These are phyloP conservation scores for Ceratocystis destructans DNA, from an alignment of 2,329 filamentous ascomycete genomes.

Conservation along the genomic window DNA sequence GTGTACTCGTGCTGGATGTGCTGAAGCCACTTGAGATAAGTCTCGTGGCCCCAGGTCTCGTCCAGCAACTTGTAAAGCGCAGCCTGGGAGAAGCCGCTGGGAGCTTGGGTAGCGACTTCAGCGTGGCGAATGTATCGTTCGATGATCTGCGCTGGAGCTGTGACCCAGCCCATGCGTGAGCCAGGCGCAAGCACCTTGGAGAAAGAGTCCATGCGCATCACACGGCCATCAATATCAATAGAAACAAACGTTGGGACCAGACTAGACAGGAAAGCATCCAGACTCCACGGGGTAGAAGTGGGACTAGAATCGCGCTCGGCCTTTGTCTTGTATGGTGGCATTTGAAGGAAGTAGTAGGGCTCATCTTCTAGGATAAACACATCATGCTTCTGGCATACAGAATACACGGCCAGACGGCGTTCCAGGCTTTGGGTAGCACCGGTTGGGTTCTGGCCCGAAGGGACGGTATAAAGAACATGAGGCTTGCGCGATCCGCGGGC, in stretches of 20 bases:
- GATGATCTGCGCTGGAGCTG: slow-evolving; percentile 69
- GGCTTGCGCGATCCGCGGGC: slow-evolving; percentile 36
- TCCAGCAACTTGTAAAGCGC: slow-evolving; percentile 81
- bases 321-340: slow-evolving; percentile 56
- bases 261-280: slow-evolving; percentile 58
- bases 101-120: slow-evolving; percentile 74
- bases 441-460: slow-evolving; percentile 80
- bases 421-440: slow-evolving; percentile 62
- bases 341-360: slow-evolving; percentile 88
- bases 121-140: slow-evolving; percentile 71
- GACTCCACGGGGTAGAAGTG: slow-evolving; percentile 39
- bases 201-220: slow-evolving; percentile 83
- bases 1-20: slow-evolving; percentile 73
- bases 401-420: slow-evolving; percentile 60
- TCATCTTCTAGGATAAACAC: slow-evolving; percentile 83
- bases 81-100: slow-evolving; percentile 71
- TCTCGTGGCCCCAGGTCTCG: slow-evolving; percentile 83
- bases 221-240: slow-evolving; percentile 74
- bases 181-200: slow-evolving; percentile 83
- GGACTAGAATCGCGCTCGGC: slow-evolving; percentile 44
- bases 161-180: slow-evolving; percentile 75
- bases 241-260: slow-evolving; percentile 49
- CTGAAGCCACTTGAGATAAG: slow-evolving; percentile 82
- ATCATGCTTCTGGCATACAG: slow-evolving; percentile 69
- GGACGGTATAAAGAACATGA: slow-evolving; percentile 45